These are phyloP conservation scores for Lactarius pseudohatsudake DNA, from an alignment of 768 basidiomycete genomes.

Conservation along the genomic window DNA sequence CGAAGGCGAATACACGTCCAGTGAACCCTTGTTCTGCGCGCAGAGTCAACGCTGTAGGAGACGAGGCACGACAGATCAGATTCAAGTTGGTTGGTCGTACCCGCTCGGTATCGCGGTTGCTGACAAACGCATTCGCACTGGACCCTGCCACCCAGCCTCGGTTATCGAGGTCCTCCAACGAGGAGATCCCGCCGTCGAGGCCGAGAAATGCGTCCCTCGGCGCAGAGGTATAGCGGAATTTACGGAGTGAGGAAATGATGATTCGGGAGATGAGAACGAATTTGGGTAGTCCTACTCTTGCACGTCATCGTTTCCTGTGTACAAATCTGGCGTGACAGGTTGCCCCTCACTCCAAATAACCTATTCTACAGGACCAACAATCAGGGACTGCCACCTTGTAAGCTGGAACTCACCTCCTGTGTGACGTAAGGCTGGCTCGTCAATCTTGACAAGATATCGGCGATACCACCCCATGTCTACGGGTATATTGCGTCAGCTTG, in stretches of 20 bases:
- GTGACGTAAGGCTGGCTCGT: constrained; percentile 52
- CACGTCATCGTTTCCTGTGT: constrained; percentile 57
- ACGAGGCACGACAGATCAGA: not conserved
- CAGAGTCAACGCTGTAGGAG: not conserved
- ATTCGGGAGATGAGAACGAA: not conserved
- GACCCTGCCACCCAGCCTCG: constrained; percentile 56
- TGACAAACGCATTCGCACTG: constrained; percentile 62
- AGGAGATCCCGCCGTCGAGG: constrained; percentile 41
- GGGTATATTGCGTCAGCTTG: not conserved
- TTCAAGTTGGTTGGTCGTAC: constrained; percentile 30
- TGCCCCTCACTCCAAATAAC: constrained; percentile 49
- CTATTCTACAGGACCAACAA: not conserved
- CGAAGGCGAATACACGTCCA: constrained; percentile 60
- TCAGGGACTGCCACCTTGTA: not conserved
- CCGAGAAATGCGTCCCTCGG: constrained; percentile 50
- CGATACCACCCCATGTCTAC: constrained; percentile 59
- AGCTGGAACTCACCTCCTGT: constrained; percentile 47
- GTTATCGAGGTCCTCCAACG: constrained; percentile 51
- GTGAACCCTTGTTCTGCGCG: constrained; percentile 49
- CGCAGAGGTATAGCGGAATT: constrained; percentile 59
- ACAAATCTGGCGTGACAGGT: constrained; percentile 55
- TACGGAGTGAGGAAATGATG: constrained; percentile 7
- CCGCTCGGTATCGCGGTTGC: constrained; percentile 71
- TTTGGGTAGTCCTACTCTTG: constrained; percentile 48
- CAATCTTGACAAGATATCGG: constrained; percentile 52